Base-by-base conservation (phyloP, 2,329 filamentous ascomycete genomes). In the Teratosphaeria epicoccoides region DNA sequence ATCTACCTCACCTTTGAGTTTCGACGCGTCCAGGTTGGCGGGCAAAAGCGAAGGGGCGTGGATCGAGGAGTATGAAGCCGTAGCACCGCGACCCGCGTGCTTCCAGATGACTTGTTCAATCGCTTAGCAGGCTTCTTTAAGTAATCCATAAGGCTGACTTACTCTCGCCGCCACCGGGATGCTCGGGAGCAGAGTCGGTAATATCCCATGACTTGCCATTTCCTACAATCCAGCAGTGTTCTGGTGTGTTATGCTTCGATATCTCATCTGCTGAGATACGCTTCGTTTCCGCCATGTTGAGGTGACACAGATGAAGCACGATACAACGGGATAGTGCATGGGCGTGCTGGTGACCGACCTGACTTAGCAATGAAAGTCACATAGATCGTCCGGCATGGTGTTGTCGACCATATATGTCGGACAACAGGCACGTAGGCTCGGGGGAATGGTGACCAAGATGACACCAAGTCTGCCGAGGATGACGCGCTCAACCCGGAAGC, bases 121-220 rank as follows among this genome's bases (percentile, higher is more conserved):
- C 63, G 61, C 61, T 46, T 58, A 55, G 47, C 44, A 49, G 43
- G 17, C 23, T 20, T 10, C 7, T 11, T 24, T 10, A n/a, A n/a
- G n/a, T n/a, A n/a, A n/a, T n/a, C n/a, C n/a, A n/a, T n/a, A n/a
- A n/a, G n/a, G 14, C 25, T 20, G 17, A 23, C 59, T 53, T 64
- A 73, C 77, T 76, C 44, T 69, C 73, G 50, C 77, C 70, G 22
- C 80, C 80, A 24, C 81, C 80, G 5, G 80, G 79, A 64, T 83
- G 80, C 52, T 80, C 73, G 20, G 76, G 76, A 20, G 80, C 72
- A 63, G 87, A 86, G n/a, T 80, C 74, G 14, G 80, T 84, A 48
- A 87, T 69, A 64, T 87, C 81, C 72, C 82, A 86, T 24, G 86
- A 80, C 58, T 78, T 76, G 33, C 77, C 77, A 61, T 86, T 77